These are phyloP conservation scores for Candida adriatica DNA, from an alignment of 805 yeast genomes.

Conservation along the genomic window DNA sequence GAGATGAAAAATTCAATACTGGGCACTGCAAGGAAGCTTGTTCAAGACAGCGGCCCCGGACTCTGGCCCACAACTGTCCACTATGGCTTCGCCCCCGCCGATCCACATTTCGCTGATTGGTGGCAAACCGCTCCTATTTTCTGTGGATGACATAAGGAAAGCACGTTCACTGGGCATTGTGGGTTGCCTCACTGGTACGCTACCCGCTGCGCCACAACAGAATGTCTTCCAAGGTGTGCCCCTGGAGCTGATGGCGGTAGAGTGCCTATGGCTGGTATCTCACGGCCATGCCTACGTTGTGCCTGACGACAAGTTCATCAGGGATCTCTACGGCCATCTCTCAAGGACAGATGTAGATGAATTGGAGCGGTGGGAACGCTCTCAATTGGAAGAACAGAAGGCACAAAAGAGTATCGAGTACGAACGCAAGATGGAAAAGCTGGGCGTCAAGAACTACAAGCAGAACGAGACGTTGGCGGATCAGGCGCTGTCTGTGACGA, in stretches of 20 bases:
- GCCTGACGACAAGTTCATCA: conserved; percentile 32
- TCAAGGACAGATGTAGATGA: conserved; percentile 11
- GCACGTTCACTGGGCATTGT: conserved; percentile 60
- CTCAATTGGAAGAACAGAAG: conserved; percentile 6
- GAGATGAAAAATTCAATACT: too few relatives aligned
- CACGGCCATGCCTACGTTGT: conserved; percentile 34
- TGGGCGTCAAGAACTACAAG: conserved; percentile 1
- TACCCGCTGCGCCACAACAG: conserved; percentile 91
- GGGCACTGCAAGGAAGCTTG: too few relatives aligned
- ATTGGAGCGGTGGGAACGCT: conserved; percentile 10
- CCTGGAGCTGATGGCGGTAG: conserved; percentile 64
- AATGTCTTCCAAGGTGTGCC: conserved; percentile 85
- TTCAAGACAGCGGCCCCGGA: too few relatives aligned
- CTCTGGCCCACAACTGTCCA: too few relatives aligned
- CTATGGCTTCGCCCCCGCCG: too few relatives aligned
- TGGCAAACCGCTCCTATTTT: conserved; percentile 50
- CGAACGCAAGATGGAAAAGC: conserved; percentile 4
- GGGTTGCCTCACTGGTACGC: conserved; percentile 77
- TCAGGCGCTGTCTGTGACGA: conserved; percentile 14
- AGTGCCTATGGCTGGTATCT: conserved; percentile 56
- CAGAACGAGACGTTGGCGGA: conserved; percentile 8
- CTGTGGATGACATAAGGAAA: conserved; percentile 41
- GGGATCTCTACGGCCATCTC: conserved; percentile 9
- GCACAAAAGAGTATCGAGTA: conserved; percentile 3
- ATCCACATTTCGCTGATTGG: conserved; percentile 26